Percentiles rank a stretch among this genome's conserved stretches.
phyloP scores from a whole-genome alignment of 164 flowering plant genomes.

The Liquidambar formosana region DNA sequence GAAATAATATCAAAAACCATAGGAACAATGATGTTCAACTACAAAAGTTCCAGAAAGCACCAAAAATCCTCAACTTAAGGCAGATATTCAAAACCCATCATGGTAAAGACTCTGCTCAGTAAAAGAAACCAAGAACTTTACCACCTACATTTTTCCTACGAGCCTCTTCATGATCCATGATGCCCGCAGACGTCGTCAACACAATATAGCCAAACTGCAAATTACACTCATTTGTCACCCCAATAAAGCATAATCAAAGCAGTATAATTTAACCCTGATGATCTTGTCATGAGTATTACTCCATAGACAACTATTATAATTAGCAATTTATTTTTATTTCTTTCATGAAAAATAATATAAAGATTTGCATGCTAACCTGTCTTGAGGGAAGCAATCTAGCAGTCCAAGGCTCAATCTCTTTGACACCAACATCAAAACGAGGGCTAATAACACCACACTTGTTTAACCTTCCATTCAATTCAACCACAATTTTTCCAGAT shows the following conservation, averaged over 20 bases:
- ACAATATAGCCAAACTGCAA: constrained; percentile 43
- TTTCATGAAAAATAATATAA: not conserved
- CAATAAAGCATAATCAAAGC: not conserved
- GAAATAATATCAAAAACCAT: not conserved
- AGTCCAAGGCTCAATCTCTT: constrained; percentile 37
- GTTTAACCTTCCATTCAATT: constrained; percentile 34
- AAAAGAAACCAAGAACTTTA: constrained; percentile 34
- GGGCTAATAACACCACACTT: constrained; percentile 40
- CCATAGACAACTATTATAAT: too few relatives aligned
- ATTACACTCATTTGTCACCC: not conserved
- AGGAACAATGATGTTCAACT: not conserved
- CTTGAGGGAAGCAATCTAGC: constrained; percentile 38
- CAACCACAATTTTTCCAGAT: constrained; percentile 31
- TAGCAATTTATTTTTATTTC: too few relatives aligned
- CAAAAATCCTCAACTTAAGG: not conserved
- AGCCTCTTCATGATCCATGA: constrained; percentile 48
- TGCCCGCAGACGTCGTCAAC: constrained; percentile 38
- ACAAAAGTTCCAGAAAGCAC: constrained; percentile 1
- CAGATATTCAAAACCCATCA: constrained; percentile 4
- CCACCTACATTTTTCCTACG: constrained; percentile 42
- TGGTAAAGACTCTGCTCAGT: constrained; percentile 6
- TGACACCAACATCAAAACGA: constrained; percentile 35
- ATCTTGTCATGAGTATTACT: not conserved
- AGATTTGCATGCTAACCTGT: constrained; percentile 21
- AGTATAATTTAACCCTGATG: not conserved